phyloP scores from a whole-genome alignment of 768 basidiomycete genomes.

The Gloeostereum incarnatum region DNA sequence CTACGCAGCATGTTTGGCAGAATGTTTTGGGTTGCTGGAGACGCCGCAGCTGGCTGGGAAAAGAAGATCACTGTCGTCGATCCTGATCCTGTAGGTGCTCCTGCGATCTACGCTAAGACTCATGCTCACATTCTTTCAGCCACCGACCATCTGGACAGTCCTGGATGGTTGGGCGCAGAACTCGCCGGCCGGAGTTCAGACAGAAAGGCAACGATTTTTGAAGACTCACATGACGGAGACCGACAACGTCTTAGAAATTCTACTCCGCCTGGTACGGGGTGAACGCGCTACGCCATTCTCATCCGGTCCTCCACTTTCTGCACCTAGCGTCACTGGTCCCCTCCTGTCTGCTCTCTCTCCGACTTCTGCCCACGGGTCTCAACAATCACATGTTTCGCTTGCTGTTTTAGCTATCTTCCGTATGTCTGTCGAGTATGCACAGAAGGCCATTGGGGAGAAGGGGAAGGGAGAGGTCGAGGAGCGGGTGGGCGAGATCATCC shows the following conservation, averaged over 20 bases:
- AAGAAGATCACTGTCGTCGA: slow-evolving; percentile 88
- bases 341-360: slow-evolving; percentile 60
- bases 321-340: slow-evolving; percentile 57
- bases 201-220: slow-evolving; percentile 81
- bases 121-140: slow-evolving; percentile 31
- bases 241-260: slow-evolving; percentile 88
- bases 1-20: slow-evolving; percentile 78
- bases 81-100: slow-evolving; percentile 78
- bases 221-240: slow-evolving; percentile 80
- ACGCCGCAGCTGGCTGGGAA: slow-evolving; percentile 87
- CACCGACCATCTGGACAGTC: slow-evolving; percentile 86
- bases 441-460: slow-evolving; percentile 55
- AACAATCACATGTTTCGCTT: slow-evolving; percentile 92
- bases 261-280: slow-evolving; percentile 86
- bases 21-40: slow-evolving; percentile 80
- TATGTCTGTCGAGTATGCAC: slow-evolving; percentile 75
- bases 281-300: slow-evolving; percentile 72
- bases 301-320: slow-evolving; percentile 48
- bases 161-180: slow-evolving; percentile 87
- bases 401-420: slow-evolving; percentile 89
- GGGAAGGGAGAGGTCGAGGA: slow-evolving; percentile 68
- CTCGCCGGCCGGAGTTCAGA: slow-evolving; percentile 65
- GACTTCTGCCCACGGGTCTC: slow-evolving; percentile 73
- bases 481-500: slow-evolving; percentile 80
- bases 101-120: not conserved